Base-by-base conservation (phyloP, 257 asterid species). In the Gentiana macrophylla region DNA sequence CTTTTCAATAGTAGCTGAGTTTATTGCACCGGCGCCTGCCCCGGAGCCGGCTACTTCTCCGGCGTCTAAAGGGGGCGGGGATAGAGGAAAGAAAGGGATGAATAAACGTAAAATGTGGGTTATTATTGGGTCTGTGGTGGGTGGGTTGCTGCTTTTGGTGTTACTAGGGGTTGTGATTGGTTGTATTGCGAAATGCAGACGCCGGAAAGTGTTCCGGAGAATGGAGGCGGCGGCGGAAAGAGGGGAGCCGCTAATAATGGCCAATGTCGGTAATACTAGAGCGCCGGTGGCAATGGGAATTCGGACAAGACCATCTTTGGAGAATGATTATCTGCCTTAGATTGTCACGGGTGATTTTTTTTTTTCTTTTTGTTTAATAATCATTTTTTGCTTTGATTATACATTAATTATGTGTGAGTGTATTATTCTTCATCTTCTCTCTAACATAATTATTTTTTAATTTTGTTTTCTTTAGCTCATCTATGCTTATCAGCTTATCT, bases 171-270 rank as follows among this genome's bases (percentile, higher is more conserved):
- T 69, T 35, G 8, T 70, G 36, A 57, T 80, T 15, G 69, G 33
- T 47, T 84, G 77, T 44, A 48, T 77, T 12, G 64, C 41, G 36
- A 84, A 71, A 56, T 79, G 78, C 49, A 59, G 74, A 56, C 72
- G 34, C 1, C 63, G 70, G 64, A 81, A 79, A 55, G 79, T 65
- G 81, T 72, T 79, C 5, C 66, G 68, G 13, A 66, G 73, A 48
- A 91, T 87, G 98, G 98, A 87, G 56, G 81, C 67, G 8, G 92
- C 79, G 34, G 84, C 96, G 36, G 98, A 87, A 35, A 63, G 61
- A 35, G 98, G 84, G 45, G 90, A 76, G 65, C 70, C 84, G 41
- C 63, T 91, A 84, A 64, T 78, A 32, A 83, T 83, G 94, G 63
- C 82, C 24, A 69, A 67, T 53, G 79, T 87, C 2, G 93, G 95